Evolutionary conservation across 2,329 filamentous ascomycete genomes (phyloP).

Genomic region (Aspergillus uvarum): DNA sequence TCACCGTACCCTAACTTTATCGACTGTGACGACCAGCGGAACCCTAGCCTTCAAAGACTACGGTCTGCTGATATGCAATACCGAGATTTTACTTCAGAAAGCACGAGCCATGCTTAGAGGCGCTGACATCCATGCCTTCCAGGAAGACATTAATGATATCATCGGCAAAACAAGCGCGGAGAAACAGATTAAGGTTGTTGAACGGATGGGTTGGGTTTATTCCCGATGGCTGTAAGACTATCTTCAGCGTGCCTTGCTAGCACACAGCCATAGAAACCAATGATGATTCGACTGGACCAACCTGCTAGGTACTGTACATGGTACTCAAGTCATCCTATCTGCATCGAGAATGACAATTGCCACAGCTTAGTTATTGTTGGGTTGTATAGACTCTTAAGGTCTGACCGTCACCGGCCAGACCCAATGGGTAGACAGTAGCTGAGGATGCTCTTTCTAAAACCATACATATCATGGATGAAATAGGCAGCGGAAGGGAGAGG

Average conservation of each 20-base stretch:
- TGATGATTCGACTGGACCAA: not conserved
- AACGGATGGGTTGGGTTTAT: slow-evolving; percentile 89
- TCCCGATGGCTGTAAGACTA: slow-evolving; percentile 62
- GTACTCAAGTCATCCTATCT: too few relatives aligned
- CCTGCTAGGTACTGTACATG: too few relatives aligned
- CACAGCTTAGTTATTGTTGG: too few relatives aligned
- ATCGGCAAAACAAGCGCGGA: slow-evolving; percentile 75
- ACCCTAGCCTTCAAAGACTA: slow-evolving; percentile 89
- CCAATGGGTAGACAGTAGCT: too few relatives aligned
- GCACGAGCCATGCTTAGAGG: slow-evolving; percentile 68
- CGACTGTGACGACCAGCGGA: slow-evolving; percentile 68
- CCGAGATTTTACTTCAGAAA: slow-evolving; percentile 74
- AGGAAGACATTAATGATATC: slow-evolving; percentile 83
- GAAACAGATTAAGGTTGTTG: slow-evolving; percentile 73
- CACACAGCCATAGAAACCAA: not conserved
- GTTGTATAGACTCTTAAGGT: too few relatives aligned
- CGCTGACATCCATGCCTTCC: slow-evolving; percentile 77
- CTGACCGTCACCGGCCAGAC: too few relatives aligned
- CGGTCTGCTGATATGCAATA: slow-evolving; percentile 83
- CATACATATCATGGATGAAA: too few relatives aligned
- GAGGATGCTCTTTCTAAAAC: too few relatives aligned
- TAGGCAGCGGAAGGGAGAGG: too few relatives aligned
- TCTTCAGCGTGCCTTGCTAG: not conserved
- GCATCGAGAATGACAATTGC: too few relatives aligned
- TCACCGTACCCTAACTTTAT: slow-evolving; percentile 72